Evolutionary conservation across 371 early-diverging fungal genomes (phyloP).

Genomic region (Entomophthora muscae): DNA sequence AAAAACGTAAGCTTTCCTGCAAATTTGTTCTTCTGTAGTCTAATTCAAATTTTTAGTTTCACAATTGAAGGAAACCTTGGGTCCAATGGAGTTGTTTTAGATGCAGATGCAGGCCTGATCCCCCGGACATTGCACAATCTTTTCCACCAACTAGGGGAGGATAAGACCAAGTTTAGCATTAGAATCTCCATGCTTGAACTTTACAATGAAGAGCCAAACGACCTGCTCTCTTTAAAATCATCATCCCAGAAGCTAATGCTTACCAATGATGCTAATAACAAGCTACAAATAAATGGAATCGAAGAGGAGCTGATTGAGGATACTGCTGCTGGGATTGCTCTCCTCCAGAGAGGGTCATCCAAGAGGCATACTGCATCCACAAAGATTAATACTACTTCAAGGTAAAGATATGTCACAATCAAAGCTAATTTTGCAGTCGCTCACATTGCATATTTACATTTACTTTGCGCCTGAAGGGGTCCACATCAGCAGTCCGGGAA

Average conservation of each 20-base stretch:
- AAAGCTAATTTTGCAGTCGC: conserved; percentile 29
- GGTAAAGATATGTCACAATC: conserved; percentile 18
- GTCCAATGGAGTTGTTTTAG: no score
- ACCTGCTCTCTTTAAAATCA: conserved; percentile 47
- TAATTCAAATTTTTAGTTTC: no score
- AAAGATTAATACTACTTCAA: conserved; percentile 73
- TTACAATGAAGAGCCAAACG: conserved; percentile 95
- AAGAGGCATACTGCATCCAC: conserved; percentile 79
- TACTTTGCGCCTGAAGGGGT: conserved; percentile 65
- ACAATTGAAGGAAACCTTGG: no score
- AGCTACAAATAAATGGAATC: conserved; percentile 56
- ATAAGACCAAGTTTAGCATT: no score
- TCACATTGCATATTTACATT: conserved; percentile 90
- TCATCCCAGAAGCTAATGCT: conserved; percentile 34
- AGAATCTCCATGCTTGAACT: conserved; percentile 83
- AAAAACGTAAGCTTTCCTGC: no score
- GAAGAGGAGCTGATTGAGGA: conserved; percentile 33
- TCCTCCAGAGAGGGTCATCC: conserved; percentile 52
- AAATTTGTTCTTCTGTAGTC: no score
- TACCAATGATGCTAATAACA: conserved; percentile 31
- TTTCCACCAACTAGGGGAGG: no score
- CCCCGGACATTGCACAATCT: no score
- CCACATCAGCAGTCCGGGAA: conserved; percentile 64
- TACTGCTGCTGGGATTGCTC: conserved; percentile 51
- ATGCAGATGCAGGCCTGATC: no score